A percentile compares a stretch with the other conserved stretches of the same genome.
Conservation (phyloP, 2,329 filamentous ascomycete species). For the Biscogniauxia mediterranea region DNA sequence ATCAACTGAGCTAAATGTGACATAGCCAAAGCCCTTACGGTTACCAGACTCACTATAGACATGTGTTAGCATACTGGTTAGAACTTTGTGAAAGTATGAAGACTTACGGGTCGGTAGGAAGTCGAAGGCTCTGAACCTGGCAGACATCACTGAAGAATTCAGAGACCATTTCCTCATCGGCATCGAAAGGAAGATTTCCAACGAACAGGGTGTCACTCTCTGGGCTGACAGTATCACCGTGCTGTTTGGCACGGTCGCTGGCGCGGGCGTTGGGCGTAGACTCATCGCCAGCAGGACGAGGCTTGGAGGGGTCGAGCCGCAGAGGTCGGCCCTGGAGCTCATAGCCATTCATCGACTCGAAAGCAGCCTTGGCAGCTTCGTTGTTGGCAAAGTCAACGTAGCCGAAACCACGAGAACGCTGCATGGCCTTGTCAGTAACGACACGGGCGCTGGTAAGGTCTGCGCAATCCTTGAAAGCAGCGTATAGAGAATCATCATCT, state of each 20-base stretch:
- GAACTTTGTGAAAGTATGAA: not conserved
- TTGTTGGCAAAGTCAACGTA: slow-evolving; percentile 81
- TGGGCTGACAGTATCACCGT: slow-evolving; percentile 76
- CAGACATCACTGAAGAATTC: slow-evolving; percentile 72
- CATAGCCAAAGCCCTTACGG: slow-evolving; percentile 91
- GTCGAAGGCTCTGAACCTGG: slow-evolving; percentile 73
- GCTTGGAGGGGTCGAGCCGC: slow-evolving; percentile 76
- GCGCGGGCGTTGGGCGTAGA: slow-evolving; percentile 55
- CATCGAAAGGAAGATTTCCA: slow-evolving; percentile 85
- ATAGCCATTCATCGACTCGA: slow-evolving; percentile 70
- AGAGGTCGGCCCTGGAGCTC: slow-evolving; percentile 73
- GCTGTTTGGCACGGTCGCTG: slow-evolving; percentile 63
- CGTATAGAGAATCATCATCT: slow-evolving; percentile 76
- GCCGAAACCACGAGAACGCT: slow-evolving; percentile 87
- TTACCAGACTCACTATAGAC: slow-evolving; percentile 69
- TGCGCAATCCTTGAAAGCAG: slow-evolving; percentile 78
- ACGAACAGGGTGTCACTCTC: slow-evolving; percentile 87
- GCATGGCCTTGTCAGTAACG: slow-evolving; percentile 77
- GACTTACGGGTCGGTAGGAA: slow-evolving; percentile 77
- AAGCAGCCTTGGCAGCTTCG: slow-evolving; percentile 68
- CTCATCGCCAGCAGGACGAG: slow-evolving; percentile 56
- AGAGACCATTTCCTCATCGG: slow-evolving; percentile 71
- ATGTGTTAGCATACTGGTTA: slow-evolving; percentile 29
- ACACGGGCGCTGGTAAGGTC: slow-evolving; percentile 72
- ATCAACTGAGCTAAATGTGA: slow-evolving; percentile 77